Evolutionary conservation across 1,139 yeast genomes (phyloP).

Genomic region (Insectozyma bohioensis): DNA sequence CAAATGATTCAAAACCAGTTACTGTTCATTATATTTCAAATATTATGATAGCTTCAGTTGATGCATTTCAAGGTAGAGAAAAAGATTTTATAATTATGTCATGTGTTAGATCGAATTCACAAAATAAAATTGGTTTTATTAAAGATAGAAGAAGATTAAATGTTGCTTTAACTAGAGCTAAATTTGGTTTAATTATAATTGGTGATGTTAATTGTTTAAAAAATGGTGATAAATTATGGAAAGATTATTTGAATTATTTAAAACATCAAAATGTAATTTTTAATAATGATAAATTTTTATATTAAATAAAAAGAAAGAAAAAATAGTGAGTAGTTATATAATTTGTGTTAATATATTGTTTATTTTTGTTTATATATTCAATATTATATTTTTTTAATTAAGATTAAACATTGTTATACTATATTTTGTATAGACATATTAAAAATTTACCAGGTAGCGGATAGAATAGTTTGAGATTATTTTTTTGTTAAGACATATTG

Average conservation of each 20-base stretch:
- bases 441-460: no score
- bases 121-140: conserved; percentile 56
- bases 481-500: no score
- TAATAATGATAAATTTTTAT: no score
- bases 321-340: no score
- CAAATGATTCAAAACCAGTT: conserved; percentile 47
- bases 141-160: conserved; percentile 57
- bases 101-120: conserved; percentile 56
- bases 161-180: conserved; percentile 66
- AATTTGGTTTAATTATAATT: conserved; percentile 51
- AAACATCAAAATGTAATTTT: conserved; percentile 17
- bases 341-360: no score
- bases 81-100: conserved; percentile 59
- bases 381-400: no score
- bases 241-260: conserved; percentile 44
- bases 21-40: conserved; percentile 61
- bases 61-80: conserved; percentile 69
- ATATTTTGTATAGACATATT: no score
- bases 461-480: no score
- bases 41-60: conserved; percentile 67
- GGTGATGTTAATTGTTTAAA: conserved; percentile 56
- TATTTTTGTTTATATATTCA: no score
- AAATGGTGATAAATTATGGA: conserved; percentile 53
- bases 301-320: no score
- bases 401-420: no score